Evolutionary conservation across 495 filamentous ascomycete species (phyloP).

Genomic region (Terfezia claveryi): DNA sequence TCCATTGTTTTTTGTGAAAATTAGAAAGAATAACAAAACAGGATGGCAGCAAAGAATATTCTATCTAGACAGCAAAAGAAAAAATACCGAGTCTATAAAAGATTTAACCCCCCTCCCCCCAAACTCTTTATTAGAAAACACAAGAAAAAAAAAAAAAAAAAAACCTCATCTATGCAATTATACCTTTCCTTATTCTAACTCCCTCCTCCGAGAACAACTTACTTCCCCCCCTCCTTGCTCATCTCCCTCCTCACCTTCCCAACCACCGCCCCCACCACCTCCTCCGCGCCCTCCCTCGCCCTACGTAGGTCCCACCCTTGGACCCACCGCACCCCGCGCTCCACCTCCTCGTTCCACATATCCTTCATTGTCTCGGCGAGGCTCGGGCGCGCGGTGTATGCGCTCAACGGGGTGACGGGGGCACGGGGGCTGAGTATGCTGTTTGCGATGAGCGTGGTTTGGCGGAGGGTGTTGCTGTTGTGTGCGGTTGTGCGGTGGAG

Average conservation of each 20-base stretch:
- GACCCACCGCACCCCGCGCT: conserved; percentile 41
- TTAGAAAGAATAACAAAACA: no score
- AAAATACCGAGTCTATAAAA: no score
- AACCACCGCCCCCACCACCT: conserved; percentile 14
- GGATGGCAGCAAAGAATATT: no score
- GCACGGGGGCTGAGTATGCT: conserved; percentile 29
- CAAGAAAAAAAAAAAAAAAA: no score
- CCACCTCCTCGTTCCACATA: conserved; percentile 57
- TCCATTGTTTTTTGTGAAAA: no score
- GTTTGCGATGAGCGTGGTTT: conserved; percentile 41
- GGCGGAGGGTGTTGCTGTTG: conserved; percentile 48
- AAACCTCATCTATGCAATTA: no score
- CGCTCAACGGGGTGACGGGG: conserved; percentile 24
- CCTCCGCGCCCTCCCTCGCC: conserved; percentile 33
- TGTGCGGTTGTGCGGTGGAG: conserved; percentile 49
- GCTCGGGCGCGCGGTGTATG: conserved; percentile 18
- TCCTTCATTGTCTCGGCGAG: conserved; percentile 50
- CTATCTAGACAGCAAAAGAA: no score
- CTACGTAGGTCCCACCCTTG: conserved; percentile 41
- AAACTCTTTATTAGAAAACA: no score
- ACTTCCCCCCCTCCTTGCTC: background rate
- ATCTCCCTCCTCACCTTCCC: background rate
- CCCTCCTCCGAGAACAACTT: no score
- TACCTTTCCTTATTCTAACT: no score
- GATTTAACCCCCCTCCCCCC: no score